Conservation (phyloP, 495 filamentous ascomycete genomes). For the Stereocaulon alpinum region DNA sequence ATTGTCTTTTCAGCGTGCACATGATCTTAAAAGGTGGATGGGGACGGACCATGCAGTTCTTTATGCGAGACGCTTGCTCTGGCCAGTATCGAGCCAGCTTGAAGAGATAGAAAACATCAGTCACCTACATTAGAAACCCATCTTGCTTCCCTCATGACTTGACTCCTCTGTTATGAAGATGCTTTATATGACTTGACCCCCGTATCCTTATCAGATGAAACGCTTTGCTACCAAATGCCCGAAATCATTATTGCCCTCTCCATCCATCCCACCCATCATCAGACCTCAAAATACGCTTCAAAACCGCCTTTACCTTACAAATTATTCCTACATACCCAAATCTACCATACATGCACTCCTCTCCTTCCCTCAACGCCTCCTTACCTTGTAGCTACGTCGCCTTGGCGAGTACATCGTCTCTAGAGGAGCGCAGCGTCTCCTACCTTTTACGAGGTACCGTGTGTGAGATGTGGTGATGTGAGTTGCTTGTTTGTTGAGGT, state of each 20-base stretch:
- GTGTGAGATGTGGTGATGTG: no score
- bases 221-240: not conserved
- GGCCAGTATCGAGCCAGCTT: slow-evolving; percentile 7
- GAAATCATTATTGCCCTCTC: not conserved
- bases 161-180: not conserved
- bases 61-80: slow-evolving; percentile 1
- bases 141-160: not conserved
- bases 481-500: no score
- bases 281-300: no score
- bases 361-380: no score
- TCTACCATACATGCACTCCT: no score
- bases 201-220: not conserved
- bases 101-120: slow-evolving; percentile 13
- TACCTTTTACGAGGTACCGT: no score
- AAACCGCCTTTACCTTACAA: no score
- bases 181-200: not conserved
- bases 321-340: no score
- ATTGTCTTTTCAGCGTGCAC: slow-evolving; percentile 9
- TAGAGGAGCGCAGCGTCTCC: no score
- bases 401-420: no score
- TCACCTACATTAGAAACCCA: slow-evolving; percentile 1
- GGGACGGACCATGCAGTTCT: slow-evolving; percentile 5
- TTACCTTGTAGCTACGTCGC: no score
- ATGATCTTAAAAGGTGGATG: slow-evolving; percentile 6
- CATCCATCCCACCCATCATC: no score